phyloP scores from a whole-genome alignment of 2,329 filamentous ascomycete genomes.

The Neoarthrinium moseri region DNA sequence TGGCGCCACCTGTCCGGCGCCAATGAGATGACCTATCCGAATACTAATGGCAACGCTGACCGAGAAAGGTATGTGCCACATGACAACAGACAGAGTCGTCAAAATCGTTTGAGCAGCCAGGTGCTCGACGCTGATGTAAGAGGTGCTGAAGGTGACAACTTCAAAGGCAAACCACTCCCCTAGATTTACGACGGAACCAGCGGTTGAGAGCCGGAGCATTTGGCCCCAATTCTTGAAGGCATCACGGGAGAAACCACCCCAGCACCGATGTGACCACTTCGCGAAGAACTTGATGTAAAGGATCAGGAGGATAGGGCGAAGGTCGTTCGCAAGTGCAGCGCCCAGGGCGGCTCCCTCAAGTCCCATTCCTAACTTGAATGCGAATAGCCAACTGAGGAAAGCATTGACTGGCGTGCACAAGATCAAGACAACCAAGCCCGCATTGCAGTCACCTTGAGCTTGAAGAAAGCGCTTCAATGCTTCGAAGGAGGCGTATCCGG shows the following conservation, averaged over 20 bases:
- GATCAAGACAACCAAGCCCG: conserved; percentile 44
- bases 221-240: conserved; percentile 37
- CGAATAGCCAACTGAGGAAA: conserved; percentile 47
- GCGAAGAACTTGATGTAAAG: conserved; percentile 43
- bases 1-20: conserved; percentile 29
- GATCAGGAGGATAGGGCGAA: conserved; percentile 46
- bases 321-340: conserved; percentile 45
- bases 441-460: conserved; percentile 52
- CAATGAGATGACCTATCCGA: conserved; percentile 40
- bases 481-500: conserved; percentile 54
- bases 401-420: conserved; percentile 48
- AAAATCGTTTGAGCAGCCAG: conserved; percentile 41
- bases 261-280: conserved; percentile 39
- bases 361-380: conserved; percentile 39
- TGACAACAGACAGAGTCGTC: conserved; percentile 37
- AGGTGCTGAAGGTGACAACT: conserved; percentile 42
- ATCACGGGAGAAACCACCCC: conserved; percentile 38
- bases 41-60: conserved; percentile 40
- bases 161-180: conserved; percentile 43
- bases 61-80: conserved; percentile 43
- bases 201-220: conserved; percentile 36
- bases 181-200: conserved; percentile 37
- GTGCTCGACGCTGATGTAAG: conserved; percentile 40
- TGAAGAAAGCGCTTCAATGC: conserved; percentile 54
- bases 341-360: conserved; percentile 51